Base-by-base conservation (phyloP, 768 basidiomycete genomes). In the Hericium rajendrae region DNA sequence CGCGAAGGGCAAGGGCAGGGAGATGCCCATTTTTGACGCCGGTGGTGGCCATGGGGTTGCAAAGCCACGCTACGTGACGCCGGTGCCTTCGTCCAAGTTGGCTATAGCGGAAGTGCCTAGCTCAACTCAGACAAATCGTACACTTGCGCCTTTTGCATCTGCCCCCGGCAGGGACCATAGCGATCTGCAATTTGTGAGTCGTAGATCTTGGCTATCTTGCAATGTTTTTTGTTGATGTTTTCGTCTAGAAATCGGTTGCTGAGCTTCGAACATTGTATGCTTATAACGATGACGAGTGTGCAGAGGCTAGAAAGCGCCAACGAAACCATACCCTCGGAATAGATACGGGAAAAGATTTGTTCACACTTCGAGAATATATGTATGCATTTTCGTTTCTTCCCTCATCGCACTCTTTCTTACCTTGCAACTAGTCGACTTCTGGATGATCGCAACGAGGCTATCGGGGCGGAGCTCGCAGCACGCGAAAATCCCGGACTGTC, bases 381-480 rank as follows among this genome's bases (percentile, higher is more conserved):
- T 53, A 12, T n/a, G 32, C n/a, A 28, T 16, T 4, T 37, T 16
- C 2, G 43, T 38, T 15, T 54, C 38, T 18, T n/a, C 32, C n/a
- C 6, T 43, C 9, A 26, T 15, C 18, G n/a, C 9, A 50, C n/a
- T 22, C 9, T 37, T 46, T 24, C 46, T 37, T 43, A 60, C 5
- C 11, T 38, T 40, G 4, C 37, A 16, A 16, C 51, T 32, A 61
- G 78, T 54, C 62, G 67, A n/a, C 61, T 70, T 37, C 54, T 72
- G 9, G 68, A 72, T 20, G 66, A 68, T 41, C 74, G 80, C 0
- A 73, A 78, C 15, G 58, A 62, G 12, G 71, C 70, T 8, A 70
- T 81, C 24, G 70, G 72, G 39, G 64, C 68, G 38, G 65, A 70
- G 32, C 67, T 80, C 38, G 63, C 59, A 10, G 53, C 62, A 51